phyloP scores from a whole-genome alignment of 495 filamentous ascomycete genomes.

The Terfezia claveryi region DNA sequence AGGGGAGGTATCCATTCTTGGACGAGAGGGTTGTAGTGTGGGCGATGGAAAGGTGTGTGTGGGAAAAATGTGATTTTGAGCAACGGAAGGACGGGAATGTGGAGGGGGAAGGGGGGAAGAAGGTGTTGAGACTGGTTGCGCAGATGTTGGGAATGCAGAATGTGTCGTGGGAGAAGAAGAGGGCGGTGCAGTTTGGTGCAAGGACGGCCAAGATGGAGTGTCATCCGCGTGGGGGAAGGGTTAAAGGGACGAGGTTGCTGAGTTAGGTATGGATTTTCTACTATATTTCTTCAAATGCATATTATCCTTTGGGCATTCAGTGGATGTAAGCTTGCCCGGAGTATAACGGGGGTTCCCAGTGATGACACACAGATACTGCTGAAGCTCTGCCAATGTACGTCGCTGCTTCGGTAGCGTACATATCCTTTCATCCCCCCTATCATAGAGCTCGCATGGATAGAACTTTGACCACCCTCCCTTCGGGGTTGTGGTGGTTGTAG shows the following conservation, averaged over 20 bases:
- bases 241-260: slow-evolving; percentile 5
- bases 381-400: slow-evolving; percentile 2
- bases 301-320: too few relatives aligned
- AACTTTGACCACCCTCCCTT: background rate
- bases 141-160: slow-evolving; percentile 43
- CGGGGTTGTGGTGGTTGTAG: background rate
- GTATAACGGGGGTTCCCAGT: background rate
- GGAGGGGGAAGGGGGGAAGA: slow-evolving; percentile 48
- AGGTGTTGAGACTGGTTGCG: slow-evolving; percentile 57
- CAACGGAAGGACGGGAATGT: slow-evolving; percentile 15
- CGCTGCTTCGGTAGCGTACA: background rate
- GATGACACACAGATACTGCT: slow-evolving; percentile 21
- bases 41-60: slow-evolving; percentile 49
- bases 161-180: slow-evolving; percentile 70
- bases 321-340: background rate
- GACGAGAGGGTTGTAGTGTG: slow-evolving; percentile 71
- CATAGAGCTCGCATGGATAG: background rate
- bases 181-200: slow-evolving; percentile 75
- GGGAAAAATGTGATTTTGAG: slow-evolving; percentile 69
- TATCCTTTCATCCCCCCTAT: background rate
- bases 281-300: background rate
- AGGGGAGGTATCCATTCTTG: slow-evolving; percentile 77
- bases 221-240: background rate
- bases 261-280: slow-evolving; percentile 18
- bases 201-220: slow-evolving; percentile 65